phyloP scores from a whole-genome alignment of 306 rosid species.

The barrel medic (Medicago truncatula) region MtrunA17r5.0-ANR NC_053044.1:53316501-53317000 shows the following conservation, averaged over 20 bases:
- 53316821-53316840: slow-evolving; percentile 50
- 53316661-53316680: background rate
- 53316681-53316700: background rate
- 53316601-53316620: slow-evolving; percentile 54
- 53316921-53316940: slow-evolving; percentile 68
- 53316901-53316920: slow-evolving; percentile 84
- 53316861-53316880: slow-evolving; percentile 57
- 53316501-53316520: slow-evolving; percentile 83
- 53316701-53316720: slow-evolving; percentile 29
- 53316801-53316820: slow-evolving; percentile 49
- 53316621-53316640: slow-evolving; percentile 67
- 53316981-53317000: slow-evolving; percentile 29
- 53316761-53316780: slow-evolving; percentile 41
- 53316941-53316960: slow-evolving; percentile 28
- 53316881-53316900: slow-evolving; percentile 48
- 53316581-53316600: slow-evolving; percentile 88
- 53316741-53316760: slow-evolving; percentile 27
- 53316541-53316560: slow-evolving; percentile 73
- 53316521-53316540: slow-evolving; percentile 72
- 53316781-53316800: slow-evolving; percentile 56
- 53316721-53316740: slow-evolving; percentile 9
- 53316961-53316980: slow-evolving; percentile 26
- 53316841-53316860: slow-evolving; percentile 52
- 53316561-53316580: slow-evolving; percentile 81
- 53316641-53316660: background rate